phyloP scores from a whole-genome alignment of 1,139 yeast species.

The Pneumocystis oryctolagi region DNA sequence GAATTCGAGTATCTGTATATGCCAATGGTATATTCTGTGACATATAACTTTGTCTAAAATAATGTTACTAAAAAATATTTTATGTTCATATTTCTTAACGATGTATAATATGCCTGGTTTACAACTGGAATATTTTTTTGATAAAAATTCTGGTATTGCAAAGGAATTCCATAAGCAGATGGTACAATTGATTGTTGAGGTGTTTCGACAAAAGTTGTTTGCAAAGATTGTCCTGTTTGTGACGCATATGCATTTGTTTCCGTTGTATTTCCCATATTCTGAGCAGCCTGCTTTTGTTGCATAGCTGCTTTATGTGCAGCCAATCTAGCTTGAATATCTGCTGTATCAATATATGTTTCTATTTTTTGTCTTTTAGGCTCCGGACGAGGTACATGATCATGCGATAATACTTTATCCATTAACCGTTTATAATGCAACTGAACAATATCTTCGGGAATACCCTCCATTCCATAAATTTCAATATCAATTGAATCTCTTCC shows the following conservation, averaged over 20 bases:
- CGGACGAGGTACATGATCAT: slow-evolving; percentile 6
- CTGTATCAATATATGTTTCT: neutral
- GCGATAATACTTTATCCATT: slow-evolving; percentile 7
- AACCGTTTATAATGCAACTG: slow-evolving; percentile 11
- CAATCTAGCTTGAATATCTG: neutral
- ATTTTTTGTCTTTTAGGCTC: slow-evolving; percentile 3
- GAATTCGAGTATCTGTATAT: neutral
- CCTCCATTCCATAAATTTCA: slow-evolving; percentile 17
- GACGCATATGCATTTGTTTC: neutral
- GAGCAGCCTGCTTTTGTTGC: neutral
- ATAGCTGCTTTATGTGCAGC: slow-evolving; percentile 4
- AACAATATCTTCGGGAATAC: slow-evolving; percentile 15
- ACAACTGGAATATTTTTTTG: neutral
- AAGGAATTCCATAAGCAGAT: neutral
- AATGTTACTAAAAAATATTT: neutral
- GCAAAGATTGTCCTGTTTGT: neutral
- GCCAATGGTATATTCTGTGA: neutral
- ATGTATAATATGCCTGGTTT: neutral
- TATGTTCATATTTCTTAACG: neutral
- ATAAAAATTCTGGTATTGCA: neutral
- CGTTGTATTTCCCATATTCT: neutral
- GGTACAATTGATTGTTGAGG: neutral
- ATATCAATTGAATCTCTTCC: slow-evolving; percentile 15
- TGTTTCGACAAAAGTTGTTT: neutral
- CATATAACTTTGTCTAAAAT: neutral